Evolutionary conservation across 192 early-diverging fungal species (phyloP), one percentile per base, ranked within the genome.

Genomic region (Coemansia guatemalensis): DNA sequence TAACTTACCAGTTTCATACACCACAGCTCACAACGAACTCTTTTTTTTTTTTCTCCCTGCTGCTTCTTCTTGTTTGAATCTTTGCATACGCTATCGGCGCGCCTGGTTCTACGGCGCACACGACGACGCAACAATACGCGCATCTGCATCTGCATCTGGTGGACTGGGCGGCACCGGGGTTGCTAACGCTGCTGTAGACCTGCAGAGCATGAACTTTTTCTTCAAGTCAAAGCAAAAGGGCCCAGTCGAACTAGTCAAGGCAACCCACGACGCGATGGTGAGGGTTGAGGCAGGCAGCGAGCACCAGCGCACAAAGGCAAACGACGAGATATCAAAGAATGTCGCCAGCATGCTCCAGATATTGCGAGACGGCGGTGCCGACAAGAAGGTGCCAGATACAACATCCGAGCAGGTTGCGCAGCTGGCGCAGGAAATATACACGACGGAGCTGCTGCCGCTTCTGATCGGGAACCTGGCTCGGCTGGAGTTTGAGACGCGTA

Each of bases 251-350:
- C 75, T 97, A 60, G 95, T 94, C 61, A 88, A 84, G 72, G 85
- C 87, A 73, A 88, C 90, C 56, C 93, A 91, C 74, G 96, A 98
- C 59, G 84, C 90, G 27, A 85, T 95, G 66, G 74, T 82, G 24
- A 91, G 87, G 66, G 78, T 95, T 29, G 78, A 81, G 8, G 48
- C 60, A n/a, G 62, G 51, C 60, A 82, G 81, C 55, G 73, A 81
- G 56, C 73, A 81, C 39, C 78, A 76, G 69, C 78, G 78, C 73
- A 73, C 62, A 58, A 88, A 98, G 92, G 90, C 89, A 27, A 94
- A 93, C 70, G 96, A 99, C 74, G 97, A 99, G 39, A 95, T 99
- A 50, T 95, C 96, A 27, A 96, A 93, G 81, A 95, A 93, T 74
- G 83, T 99, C 20, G 83, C 92, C 39, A 78, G 85, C 50, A 95